phyloP scores from a whole-genome alignment of 208 protist genomes.

The Wallacemonas rigidus region DNA sequence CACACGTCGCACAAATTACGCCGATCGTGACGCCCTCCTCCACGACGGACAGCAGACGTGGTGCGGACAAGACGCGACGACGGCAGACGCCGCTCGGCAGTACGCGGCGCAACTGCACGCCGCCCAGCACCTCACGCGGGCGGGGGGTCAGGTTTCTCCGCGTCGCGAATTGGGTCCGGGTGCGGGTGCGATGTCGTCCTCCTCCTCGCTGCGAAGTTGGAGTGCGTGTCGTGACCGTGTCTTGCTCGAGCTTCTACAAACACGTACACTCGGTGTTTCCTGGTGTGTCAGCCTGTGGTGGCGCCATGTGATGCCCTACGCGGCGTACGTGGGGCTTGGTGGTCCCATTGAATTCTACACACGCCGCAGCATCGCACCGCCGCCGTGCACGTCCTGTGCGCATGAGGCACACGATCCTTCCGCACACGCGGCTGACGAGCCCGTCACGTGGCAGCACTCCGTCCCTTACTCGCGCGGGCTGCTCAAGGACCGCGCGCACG shows the following conservation, averaged over 20 bases:
- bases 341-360: constrained; percentile 41
- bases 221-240: constrained; percentile 1
- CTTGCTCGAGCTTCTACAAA: constrained; percentile 28
- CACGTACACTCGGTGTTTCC: constrained; percentile 20
- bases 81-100: neutral
- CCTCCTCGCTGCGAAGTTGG: constrained; percentile 6
- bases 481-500: constrained; percentile 34
- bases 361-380: constrained; percentile 36
- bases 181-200: neutral
- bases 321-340: constrained; percentile 49
- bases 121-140: neutral
- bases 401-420: neutral
- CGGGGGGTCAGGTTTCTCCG: neutral
- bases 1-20: constrained; percentile 32
- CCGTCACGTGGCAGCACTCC: neutral
- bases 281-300: constrained; percentile 23
- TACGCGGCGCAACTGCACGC: constrained; percentile 8
- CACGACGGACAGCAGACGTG: neutral
- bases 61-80: neutral
- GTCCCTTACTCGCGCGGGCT: constrained; percentile 15
- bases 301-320: constrained; percentile 40
- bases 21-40: neutral
- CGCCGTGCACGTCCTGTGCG: constrained; percentile 14
- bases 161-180: neutral
- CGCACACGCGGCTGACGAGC: neutral